Base-by-base conservation (phyloP, 2,329 filamentous ascomycete genomes). In the Pseudopyricularia cyperi region DNA sequence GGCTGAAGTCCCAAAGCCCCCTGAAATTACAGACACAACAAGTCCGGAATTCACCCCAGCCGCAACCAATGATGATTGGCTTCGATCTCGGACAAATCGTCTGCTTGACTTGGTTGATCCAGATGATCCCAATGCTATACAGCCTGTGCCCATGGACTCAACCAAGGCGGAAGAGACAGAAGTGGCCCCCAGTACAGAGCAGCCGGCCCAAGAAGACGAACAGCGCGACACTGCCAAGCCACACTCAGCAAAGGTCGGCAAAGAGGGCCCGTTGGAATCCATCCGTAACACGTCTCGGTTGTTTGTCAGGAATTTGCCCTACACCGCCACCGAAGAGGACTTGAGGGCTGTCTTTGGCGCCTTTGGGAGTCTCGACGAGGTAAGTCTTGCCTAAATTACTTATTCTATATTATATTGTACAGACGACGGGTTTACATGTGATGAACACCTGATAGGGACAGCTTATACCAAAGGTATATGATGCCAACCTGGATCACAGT, bases 391-490 rank as follows among this genome's bases (percentile, higher is more conserved):
- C 57, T 58, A 53, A 52, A 48, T 57, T 55, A 55, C 57, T 60
- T 53, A 46, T 50, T 58, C 55, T 58, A 35, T 49, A n/a, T n/a
- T n/a, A n/a, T n/a, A n/a, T 52, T 44, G 17, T 17, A 53, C 52
- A 48, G 52, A 42, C 44, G 28, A 46, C 37, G 28, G 35, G 46
- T 42, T 51, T 48, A 48, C 52, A 52, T 44, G 79, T 91, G 93
- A 97, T 97, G 91, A 97, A 88, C 73, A 80, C 80, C 86, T 86
- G 93, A 97, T 97, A 97, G 93, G 93, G 93, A 97, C 93, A 97
- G 82, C 91, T 89, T 87, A 96, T 91, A 86, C 86, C 75, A 62
- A 69, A 64, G 72, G 88, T 87, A 89, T 75, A 75, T 97, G 90
- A 94, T 90, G 87, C 81, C 75, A 89, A 77, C 69, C 72, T 81